These are phyloP conservation scores for Fraxinus platypoda DNA, from an alignment of 305 asterid species.

Conservation along the genomic window DNA sequence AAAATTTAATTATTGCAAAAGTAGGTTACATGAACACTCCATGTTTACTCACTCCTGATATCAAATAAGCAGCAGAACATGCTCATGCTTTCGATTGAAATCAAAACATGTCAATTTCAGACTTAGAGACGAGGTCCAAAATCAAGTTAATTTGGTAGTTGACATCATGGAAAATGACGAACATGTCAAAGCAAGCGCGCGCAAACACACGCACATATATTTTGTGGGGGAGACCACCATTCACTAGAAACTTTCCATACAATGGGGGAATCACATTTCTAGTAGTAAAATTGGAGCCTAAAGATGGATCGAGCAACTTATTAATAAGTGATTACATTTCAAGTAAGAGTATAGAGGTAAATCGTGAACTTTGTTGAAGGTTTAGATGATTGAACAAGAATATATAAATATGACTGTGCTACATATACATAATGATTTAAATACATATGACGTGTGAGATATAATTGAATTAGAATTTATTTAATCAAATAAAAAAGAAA, in stretches of 20 bases:
- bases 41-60: neutral
- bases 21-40: neutral
- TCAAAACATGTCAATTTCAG: neutral
- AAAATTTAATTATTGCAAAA: neutral
- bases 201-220: rapidly evolving
- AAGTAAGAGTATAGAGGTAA: neutral
- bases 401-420: too few relatives aligned
- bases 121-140: neutral
- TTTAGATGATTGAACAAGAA: too few relatives aligned
- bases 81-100: neutral
- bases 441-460: too few relatives aligned
- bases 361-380: neutral
- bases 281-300: neutral
- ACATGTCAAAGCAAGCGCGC: neutral
- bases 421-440: too few relatives aligned
- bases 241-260: neutral
- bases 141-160: neutral
- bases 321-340: too few relatives aligned
- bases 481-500: too few relatives aligned
- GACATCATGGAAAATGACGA: neutral
- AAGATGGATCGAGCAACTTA: neutral
- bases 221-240: neutral
- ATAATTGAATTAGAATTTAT: too few relatives aligned
- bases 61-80: neutral
- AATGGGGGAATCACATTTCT: neutral